Evolutionary conservation across 176 grass and related monocot species (phyloP).

Genomic region (Chloris gayana): DNA sequence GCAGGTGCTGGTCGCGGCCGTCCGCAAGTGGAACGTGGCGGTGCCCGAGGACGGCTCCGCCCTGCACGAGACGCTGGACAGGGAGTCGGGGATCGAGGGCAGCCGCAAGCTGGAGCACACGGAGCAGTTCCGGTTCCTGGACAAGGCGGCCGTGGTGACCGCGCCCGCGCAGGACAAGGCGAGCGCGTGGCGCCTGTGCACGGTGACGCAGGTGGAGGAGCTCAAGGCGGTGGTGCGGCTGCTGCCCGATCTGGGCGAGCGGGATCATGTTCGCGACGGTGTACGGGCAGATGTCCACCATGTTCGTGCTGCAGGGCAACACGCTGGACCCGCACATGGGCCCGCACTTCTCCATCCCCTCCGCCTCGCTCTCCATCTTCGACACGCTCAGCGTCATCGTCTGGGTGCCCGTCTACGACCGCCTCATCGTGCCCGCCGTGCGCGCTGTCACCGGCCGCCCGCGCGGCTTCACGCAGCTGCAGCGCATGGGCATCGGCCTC

Average conservation of each 20-base stretch:
- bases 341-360: slow-evolving; percentile 51
- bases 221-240: slow-evolving; percentile 73
- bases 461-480: slow-evolving; percentile 80
- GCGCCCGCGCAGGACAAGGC: slow-evolving; percentile 25
- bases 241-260: slow-evolving; percentile 76
- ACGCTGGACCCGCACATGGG: slow-evolving; percentile 65
- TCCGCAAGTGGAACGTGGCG: slow-evolving; percentile 48
- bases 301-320: slow-evolving; percentile 88
- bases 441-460: slow-evolving; percentile 51
- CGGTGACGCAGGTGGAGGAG: slow-evolving; percentile 91
- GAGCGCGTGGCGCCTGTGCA: slow-evolving; percentile 65
- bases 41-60: slow-evolving; percentile 43
- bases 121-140: slow-evolving; percentile 59
- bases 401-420: slow-evolving; percentile 85
- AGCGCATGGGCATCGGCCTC: slow-evolving; percentile 94
- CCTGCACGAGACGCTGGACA: slow-evolving; percentile 63
- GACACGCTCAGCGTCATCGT: slow-evolving; percentile 83
- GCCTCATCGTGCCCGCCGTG: slow-evolving; percentile 57
- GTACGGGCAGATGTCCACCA: slow-evolving; percentile 79
- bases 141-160: slow-evolving; percentile 69
- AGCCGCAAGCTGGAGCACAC: slow-evolving; percentile 90
- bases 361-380: slow-evolving; percentile 74
- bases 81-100: slow-evolving; percentile 68
- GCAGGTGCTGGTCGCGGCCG: slow-evolving; percentile 67
- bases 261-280: slow-evolving; percentile 79